Evolutionary conservation across 1,284 basidiomycete genomes (phyloP).

Genomic region (Rhodotorula glutinis): DNA sequence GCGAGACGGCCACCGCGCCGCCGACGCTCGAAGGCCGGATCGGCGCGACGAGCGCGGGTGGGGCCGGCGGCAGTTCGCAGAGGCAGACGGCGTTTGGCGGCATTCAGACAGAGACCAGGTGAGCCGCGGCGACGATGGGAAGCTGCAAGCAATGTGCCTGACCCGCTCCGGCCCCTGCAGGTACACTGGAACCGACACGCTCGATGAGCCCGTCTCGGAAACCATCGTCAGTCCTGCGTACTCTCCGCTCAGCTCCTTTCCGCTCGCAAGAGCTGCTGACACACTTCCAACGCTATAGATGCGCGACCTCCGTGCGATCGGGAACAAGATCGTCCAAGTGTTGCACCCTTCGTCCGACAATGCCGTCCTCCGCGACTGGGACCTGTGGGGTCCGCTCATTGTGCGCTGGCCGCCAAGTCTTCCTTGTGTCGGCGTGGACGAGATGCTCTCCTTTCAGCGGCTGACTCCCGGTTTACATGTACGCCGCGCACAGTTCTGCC

Average conservation of each 20-base stretch:
- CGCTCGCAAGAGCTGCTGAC: neutral
- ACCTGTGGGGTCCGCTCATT: slow-evolving; percentile 89
- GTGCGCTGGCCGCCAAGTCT: slow-evolving; percentile 40
- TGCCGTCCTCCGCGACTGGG: slow-evolving; percentile 79
- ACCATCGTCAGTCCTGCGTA: slow-evolving; percentile 68
- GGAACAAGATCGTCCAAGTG: slow-evolving; percentile 85
- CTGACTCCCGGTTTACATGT: too few relatives aligned
- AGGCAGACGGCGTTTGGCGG: slow-evolving; percentile 58
- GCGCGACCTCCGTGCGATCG: slow-evolving; percentile 82
- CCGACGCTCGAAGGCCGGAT: slow-evolving; percentile 27
- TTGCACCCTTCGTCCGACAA: slow-evolving; percentile 73
- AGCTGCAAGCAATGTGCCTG: too few relatives aligned
- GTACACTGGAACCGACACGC: slow-evolving; percentile 70
- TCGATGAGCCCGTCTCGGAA: slow-evolving; percentile 82
- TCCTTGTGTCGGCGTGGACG: too few relatives aligned
- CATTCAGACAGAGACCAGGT: slow-evolving; percentile 82
- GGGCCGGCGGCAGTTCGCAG: slow-evolving; percentile 17
- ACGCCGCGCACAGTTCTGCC: slow-evolving; percentile 60
- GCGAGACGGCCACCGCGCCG: slow-evolving; percentile 9
- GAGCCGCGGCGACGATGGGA: too few relatives aligned
- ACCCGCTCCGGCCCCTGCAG: slow-evolving; percentile 48
- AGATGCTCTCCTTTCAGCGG: too few relatives aligned
- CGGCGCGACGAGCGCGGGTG: slow-evolving; percentile 5
- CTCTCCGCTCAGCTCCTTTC: neutral
- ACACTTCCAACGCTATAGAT: slow-evolving; percentile 46